Percentiles rank a stretch among this genome's conserved stretches.
Conservation (phyloP, 2,329 filamentous ascomycete genomes). For the Orbilia quercus region DNA sequence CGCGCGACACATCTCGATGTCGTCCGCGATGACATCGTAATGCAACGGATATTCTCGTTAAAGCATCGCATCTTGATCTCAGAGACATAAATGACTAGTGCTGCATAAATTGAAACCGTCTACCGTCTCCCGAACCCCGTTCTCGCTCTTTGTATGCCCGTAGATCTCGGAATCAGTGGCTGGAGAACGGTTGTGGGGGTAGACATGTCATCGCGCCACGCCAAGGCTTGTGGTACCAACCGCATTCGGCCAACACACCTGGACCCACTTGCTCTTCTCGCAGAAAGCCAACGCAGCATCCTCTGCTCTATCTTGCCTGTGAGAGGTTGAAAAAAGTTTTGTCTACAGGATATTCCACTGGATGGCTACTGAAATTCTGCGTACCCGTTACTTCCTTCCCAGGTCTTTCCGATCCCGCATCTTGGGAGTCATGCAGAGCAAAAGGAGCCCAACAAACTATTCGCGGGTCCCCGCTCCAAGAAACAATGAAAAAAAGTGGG, state of each 20-base stretch:
- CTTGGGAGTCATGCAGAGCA: conserved; percentile 29
- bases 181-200: conserved; percentile 24
- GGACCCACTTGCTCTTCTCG: conserved; percentile 39
- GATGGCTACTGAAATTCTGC: conserved; percentile 29
- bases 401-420: conserved; percentile 19
- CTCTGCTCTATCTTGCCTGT: conserved; percentile 5
- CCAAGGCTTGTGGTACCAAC: conserved; percentile 52
- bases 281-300: conserved; percentile 37
- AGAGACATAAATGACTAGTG: conserved; percentile 36
- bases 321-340: conserved; percentile 28
- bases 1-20: conserved; percentile 1
- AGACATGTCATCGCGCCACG: conserved; percentile 29
- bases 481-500: conserved; percentile 10
- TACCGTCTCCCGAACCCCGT: conserved; percentile 37
- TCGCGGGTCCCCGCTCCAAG: conserved; percentile 15
- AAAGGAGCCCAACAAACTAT: conserved; percentile 32
- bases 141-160: conserved; percentile 24
- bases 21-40: conserved; percentile 48
- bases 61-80: conserved; percentile 25
- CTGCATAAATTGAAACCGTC: conserved; percentile 55
- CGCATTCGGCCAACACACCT: conserved; percentile 44
- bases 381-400: conserved; percentile 28
- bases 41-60: conserved; percentile 14
- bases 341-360: conserved; percentile 41
- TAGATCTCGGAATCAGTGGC: conserved; percentile 44